phyloP scores from a whole-genome alignment of 108 stramenopile genomes.

The Skeletonema menzelii region DNA sequence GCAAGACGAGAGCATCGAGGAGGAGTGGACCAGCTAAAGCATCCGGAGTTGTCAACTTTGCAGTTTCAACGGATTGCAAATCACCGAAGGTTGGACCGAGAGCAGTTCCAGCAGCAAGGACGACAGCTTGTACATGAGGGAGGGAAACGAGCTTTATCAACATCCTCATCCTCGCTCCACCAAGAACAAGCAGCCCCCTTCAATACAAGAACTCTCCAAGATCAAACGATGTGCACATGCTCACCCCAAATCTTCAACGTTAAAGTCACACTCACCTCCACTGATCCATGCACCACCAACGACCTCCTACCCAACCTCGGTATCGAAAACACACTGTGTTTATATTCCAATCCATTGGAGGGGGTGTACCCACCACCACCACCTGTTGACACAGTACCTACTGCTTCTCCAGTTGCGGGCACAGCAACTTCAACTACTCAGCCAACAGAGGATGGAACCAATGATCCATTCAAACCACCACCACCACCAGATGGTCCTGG shows the following conservation, averaged over 20 bases:
- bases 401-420: neutral
- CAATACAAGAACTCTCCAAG: neutral
- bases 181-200: too few species aligned
- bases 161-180: too few species aligned
- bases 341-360: slow-evolving; percentile 3
- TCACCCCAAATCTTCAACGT: neutral
- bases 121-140: neutral
- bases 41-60: neutral
- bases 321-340: slow-evolving; percentile 27
- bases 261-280: neutral
- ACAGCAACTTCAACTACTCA: neutral
- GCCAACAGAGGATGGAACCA: neutral
- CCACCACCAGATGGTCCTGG: neutral
- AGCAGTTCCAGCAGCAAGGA: neutral
- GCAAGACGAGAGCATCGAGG: neutral
- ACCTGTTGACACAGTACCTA: slow-evolving; percentile 1
- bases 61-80: neutral
- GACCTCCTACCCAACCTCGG: slow-evolving; percentile 13
- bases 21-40: neutral
- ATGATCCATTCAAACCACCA: slow-evolving; percentile 1
- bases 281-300: slow-evolving; percentile 1
- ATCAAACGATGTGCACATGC: neutral
- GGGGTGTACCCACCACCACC: neutral
- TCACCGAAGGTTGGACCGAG: neutral
- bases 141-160: too few species aligned